Evolutionary conservation across 164 flowering plant genomes (phyloP).

Genomic region (Macadamia tetraphylla): DNA sequence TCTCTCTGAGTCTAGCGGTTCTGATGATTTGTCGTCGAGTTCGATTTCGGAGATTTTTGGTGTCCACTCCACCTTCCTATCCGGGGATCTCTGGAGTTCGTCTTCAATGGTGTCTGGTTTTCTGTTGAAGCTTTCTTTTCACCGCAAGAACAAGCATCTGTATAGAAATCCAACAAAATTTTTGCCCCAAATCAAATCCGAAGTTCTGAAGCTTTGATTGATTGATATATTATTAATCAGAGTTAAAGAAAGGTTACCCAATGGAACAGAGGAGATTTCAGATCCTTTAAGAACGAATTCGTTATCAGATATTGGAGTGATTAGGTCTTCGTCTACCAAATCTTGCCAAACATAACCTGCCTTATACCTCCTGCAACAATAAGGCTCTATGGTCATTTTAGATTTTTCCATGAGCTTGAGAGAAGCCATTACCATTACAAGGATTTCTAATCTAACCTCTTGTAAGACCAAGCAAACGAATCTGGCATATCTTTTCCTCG

Average conservation of each 20-base stretch:
- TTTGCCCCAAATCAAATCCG: no score
- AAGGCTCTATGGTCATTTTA: not conserved
- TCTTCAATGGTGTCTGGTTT: not conserved
- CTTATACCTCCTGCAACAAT: constrained; percentile 48
- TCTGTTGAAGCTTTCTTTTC: constrained; percentile 5
- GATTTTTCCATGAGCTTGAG: no score
- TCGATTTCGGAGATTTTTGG: constrained; percentile 16
- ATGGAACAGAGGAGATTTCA: constrained; percentile 10
- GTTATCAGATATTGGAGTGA: constrained; percentile 55
- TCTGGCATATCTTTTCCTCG: constrained; percentile 76
- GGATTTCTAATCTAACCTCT: constrained; percentile 33
- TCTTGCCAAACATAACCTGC: constrained; percentile 76
- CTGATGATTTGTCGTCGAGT: constrained; percentile 25
- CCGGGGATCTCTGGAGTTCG: not conserved
- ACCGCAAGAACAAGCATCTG: constrained; percentile 1
- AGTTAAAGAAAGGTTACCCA: not conserved
- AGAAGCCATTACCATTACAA: not conserved
- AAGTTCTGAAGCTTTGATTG: not conserved
- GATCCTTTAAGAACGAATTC: constrained; percentile 75
- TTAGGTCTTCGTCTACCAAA: constrained; percentile 55
- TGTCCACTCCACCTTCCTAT: constrained; percentile 1
- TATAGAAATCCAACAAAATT: no score
- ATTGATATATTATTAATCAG: no score
- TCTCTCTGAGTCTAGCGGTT: constrained; percentile 29
- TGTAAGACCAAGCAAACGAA: constrained; percentile 83